A percentile compares a stretch with the other conserved stretches of the same genome.
These are phyloP conservation scores for Diplodia mutila DNA, from an alignment of 2,329 filamentous ascomycete species.

Conservation along the genomic window DNA sequence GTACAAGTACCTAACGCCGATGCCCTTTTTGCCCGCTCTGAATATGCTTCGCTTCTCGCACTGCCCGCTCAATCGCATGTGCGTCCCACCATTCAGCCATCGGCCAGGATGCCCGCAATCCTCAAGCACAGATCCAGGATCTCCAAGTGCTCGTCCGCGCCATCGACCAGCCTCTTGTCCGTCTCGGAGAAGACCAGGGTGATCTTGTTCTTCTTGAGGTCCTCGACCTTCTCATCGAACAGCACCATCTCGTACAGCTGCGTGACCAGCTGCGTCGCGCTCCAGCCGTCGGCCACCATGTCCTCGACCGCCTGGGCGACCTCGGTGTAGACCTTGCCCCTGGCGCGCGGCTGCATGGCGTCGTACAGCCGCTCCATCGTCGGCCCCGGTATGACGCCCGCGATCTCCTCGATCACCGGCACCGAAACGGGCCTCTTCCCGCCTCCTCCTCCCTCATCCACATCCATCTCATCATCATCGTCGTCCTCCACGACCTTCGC, in stretches of 20 bases:
- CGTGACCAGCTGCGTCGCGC: constrained; percentile 81
- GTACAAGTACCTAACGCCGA: background rate
- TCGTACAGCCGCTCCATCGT: constrained; percentile 72
- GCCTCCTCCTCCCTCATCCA: constrained; percentile 36
- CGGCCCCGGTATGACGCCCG: constrained; percentile 81
- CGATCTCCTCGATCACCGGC: constrained; percentile 87
- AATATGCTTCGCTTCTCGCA: background rate
- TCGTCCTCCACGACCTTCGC: constrained; percentile 47
- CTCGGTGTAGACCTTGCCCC: constrained; percentile 67
- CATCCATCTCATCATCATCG: constrained; percentile 55
- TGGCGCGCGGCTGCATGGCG: constrained; percentile 65
- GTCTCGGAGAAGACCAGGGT: constrained; percentile 88
- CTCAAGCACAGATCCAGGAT: constrained; percentile 83
- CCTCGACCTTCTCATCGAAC: constrained; percentile 80
- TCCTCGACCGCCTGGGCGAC: constrained; percentile 83
- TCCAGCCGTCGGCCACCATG: constrained; percentile 96
- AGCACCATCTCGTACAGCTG: constrained; percentile 86
- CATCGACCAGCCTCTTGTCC: constrained; percentile 92
- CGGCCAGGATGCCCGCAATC: constrained; percentile 72
- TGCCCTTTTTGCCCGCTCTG: background rate
- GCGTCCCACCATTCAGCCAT: constrained; percentile 32
- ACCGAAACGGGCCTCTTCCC: constrained; percentile 64
- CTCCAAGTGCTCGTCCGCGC: constrained; percentile 90
- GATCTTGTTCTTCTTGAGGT: constrained; percentile 88
- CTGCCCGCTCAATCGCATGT: background rate